phyloP scores from a whole-genome alignment of 331 rosid species.

The Pyrus hybrid region DNA sequence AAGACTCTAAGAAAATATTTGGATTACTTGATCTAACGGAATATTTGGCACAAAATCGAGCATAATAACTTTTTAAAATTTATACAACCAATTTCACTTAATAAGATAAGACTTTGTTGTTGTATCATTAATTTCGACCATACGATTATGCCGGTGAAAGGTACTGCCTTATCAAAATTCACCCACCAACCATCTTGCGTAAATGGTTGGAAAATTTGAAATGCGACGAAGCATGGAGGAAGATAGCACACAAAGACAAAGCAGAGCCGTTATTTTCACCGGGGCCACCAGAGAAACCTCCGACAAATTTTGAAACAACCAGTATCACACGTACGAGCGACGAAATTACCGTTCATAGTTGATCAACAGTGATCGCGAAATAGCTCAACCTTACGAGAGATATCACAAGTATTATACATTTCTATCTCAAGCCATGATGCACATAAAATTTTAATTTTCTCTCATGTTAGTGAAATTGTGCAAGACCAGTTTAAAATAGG shows the following conservation, averaged over 20 bases:
- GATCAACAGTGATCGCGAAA: no score
- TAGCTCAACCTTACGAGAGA: no score
- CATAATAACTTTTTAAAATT: rapidly evolving
- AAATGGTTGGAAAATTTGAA: neutral
- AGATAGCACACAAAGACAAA: neutral
- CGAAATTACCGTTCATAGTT: no score
- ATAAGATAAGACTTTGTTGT: rapidly evolving
- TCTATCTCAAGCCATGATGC: neutral
- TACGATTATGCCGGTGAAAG: neutral
- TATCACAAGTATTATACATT: no score
- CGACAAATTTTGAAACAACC: neutral
- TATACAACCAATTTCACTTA: neutral
- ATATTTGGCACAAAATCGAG: no score
- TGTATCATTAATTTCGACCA: neutral
- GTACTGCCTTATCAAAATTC: neutral
- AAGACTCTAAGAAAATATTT: no score
- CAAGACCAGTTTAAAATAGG: no score
- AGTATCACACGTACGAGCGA: neutral
- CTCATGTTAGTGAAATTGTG: no score
- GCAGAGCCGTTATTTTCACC: neutral
- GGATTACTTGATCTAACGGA: no score
- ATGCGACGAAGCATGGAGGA: neutral
- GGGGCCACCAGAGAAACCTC: neutral
- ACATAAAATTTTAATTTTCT: no score
- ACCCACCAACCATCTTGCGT: neutral